Percentiles rank a stretch among this genome's conserved stretches.
Conservation (phyloP, 129 eudicot species). For the Mikania micrantha region DNA sequence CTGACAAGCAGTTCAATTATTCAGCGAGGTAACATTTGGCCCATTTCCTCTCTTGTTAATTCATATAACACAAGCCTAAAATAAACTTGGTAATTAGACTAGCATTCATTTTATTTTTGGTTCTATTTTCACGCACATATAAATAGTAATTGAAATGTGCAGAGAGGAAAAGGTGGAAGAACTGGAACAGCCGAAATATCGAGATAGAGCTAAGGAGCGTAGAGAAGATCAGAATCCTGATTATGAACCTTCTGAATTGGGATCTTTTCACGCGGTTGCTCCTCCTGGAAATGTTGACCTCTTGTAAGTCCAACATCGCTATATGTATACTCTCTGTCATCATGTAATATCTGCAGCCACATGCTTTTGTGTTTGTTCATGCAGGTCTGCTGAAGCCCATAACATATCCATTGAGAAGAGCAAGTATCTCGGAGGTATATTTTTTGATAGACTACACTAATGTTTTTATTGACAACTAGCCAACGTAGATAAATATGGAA, state of each 20-base stretch:
- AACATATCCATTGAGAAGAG: constrained; percentile 91
- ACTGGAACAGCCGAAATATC: constrained; percentile 61
- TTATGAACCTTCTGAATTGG: constrained; percentile 64
- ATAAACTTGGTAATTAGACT: neutral
- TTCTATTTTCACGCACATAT: neutral
- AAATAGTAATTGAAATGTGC: constrained; percentile 10
- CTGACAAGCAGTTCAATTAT: too few relatives aligned
- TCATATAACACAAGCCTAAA: too few relatives aligned
- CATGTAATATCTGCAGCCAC: neutral
- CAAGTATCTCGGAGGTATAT: constrained; percentile 93
- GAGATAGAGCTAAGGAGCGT: constrained; percentile 93
- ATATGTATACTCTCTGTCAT: neutral
- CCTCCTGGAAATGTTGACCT: constrained; percentile 88
- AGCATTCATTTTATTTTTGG: neutral
- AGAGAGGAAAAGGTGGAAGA: constrained; percentile 92
- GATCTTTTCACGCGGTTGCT: constrained; percentile 90
- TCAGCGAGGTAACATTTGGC: too few relatives aligned
- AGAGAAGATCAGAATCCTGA: constrained; percentile 96
- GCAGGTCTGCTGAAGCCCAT: constrained; percentile 86
- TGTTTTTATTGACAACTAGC: constrained; percentile 3
- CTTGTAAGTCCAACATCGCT: constrained; percentile 31
- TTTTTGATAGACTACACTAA: neutral
- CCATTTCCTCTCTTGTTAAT: too few relatives aligned
- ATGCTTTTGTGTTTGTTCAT: neutral
- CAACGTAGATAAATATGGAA: neutral